These are phyloP conservation scores for Geum urbanum DNA, from an alignment of 306 rosid species.

Conservation along the genomic window DNA sequence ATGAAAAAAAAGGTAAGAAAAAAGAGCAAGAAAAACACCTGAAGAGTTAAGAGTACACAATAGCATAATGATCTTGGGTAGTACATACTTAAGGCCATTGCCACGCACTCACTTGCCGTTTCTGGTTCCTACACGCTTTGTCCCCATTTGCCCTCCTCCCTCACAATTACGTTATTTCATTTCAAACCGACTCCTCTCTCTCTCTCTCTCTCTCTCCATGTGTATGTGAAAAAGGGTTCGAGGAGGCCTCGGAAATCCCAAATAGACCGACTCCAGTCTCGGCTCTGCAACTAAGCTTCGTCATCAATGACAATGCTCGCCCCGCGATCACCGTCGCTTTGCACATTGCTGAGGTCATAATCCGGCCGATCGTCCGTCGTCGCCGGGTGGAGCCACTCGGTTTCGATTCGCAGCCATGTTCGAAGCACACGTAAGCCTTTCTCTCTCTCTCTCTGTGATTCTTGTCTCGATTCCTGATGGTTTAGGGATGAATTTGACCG, in stretches of 20 bases:
- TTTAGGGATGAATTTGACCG: neutral
- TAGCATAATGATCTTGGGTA: too few species aligned
- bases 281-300: neutral
- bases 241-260: constrained; percentile 5
- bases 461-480: neutral
- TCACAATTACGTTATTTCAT: neutral
- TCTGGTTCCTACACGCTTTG: neutral
- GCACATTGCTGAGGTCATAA: constrained; percentile 26
- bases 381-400: neutral
- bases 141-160: constrained; percentile 10
- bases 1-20: too few species aligned
- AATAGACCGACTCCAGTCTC: neutral
- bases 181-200: constrained; percentile 13
- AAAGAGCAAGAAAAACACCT: too few species aligned
- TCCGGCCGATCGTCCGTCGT: constrained; percentile 20
- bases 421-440: constrained; percentile 82
- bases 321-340: constrained; percentile 26
- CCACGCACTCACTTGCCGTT: neutral
- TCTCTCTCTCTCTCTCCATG: neutral
- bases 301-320: constrained; percentile 18
- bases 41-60: too few species aligned
- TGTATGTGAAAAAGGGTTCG: neutral
- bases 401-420: constrained; percentile 64
- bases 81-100: too few species aligned
- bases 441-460: neutral